Percentiles rank a stretch among this genome's conserved stretches.
Evolutionary conservation across 2,329 filamentous ascomycete species (phyloP).

Genomic region (Ophiostoma populinum): DNA sequence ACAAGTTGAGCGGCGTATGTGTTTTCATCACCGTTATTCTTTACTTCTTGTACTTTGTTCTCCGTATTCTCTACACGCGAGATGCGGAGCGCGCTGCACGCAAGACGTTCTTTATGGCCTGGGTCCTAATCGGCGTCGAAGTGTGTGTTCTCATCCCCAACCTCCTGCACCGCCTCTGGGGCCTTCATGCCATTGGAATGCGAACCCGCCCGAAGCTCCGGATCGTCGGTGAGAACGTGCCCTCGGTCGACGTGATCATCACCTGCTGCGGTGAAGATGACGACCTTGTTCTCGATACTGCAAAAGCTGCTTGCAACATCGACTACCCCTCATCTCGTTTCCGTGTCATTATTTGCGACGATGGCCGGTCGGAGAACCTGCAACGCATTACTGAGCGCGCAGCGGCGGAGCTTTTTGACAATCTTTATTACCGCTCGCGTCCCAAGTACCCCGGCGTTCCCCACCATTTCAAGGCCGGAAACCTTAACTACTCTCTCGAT

Average conservation of each 20-base stretch:
- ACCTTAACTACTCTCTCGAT: conserved; percentile 44
- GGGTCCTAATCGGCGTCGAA: conserved; percentile 21
- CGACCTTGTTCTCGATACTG: conserved; percentile 38
- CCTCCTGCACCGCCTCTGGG: conserved; percentile 12
- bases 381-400: conserved; percentile 14
- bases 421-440: conserved; percentile 35
- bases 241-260: conserved; percentile 38
- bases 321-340: conserved; percentile 37
- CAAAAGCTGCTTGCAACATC: conserved; percentile 32
- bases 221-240: conserved; percentile 27
- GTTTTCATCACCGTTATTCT: conserved; percentile 23
- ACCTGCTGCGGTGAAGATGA: conserved; percentile 40
- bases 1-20: conserved; percentile 20
- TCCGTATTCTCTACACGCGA: conserved; percentile 35
- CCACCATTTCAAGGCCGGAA: conserved; percentile 46
- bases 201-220: conserved; percentile 30
- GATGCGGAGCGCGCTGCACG: conserved; percentile 25
- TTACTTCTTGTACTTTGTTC: conserved; percentile 29
- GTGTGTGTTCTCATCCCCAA: conserved; percentile 11
- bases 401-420: conserved; percentile 24
- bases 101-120: conserved; percentile 30
- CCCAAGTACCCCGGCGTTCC: conserved; percentile 29
- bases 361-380: conserved; percentile 30
- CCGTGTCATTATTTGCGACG: conserved; percentile 37
- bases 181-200: conserved; percentile 11